These are phyloP conservation scores for Pseudomassariella vexata DNA, from an alignment of 2,329 filamentous ascomycete species.

Conservation along the genomic window DNA sequence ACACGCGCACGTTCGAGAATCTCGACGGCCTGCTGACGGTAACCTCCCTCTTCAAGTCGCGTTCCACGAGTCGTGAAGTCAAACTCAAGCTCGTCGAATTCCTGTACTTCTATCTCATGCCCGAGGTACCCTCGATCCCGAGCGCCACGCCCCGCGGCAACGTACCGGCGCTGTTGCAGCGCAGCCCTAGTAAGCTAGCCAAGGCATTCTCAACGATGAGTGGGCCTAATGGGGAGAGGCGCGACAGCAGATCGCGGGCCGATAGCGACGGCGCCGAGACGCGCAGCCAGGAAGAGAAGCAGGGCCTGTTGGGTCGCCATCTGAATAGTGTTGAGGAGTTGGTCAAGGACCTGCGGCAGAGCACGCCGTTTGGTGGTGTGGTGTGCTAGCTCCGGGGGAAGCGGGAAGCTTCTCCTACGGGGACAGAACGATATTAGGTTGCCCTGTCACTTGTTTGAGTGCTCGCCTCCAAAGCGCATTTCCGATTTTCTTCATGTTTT, in stretches of 20 bases:
- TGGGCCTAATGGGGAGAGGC: constrained; percentile 11
- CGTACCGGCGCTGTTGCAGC: constrained; percentile 50
- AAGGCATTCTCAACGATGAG: constrained; percentile 43
- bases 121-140: constrained; percentile 63
- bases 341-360: constrained; percentile 76
- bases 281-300: constrained; percentile 76
- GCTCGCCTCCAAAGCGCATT: too few species aligned
- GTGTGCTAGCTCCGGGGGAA: too few species aligned
- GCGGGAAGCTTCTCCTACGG: too few species aligned
- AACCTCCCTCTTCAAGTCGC: constrained; percentile 87
- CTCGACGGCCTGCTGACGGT: constrained; percentile 89
- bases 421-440: too few species aligned
- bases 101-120: constrained; percentile 97
- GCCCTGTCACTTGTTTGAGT: too few species aligned
- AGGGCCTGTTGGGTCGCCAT: constrained; percentile 69
- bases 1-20: constrained; percentile 86
- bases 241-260: constrained; percentile 24
- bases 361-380: constrained; percentile 57
- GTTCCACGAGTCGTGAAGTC: constrained; percentile 78
- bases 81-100: constrained; percentile 97
- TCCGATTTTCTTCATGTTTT: too few species aligned
- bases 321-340: constrained; percentile 79
- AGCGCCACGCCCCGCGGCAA: constrained; percentile 39
- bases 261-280: constrained; percentile 37
- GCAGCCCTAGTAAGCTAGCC: constrained; percentile 63